Percentiles rank a stretch among this genome's conserved stretches.
These are phyloP conservation scores for Calocybe indica DNA, from an alignment of 768 basidiomycete species.

Conservation along the genomic window DNA sequence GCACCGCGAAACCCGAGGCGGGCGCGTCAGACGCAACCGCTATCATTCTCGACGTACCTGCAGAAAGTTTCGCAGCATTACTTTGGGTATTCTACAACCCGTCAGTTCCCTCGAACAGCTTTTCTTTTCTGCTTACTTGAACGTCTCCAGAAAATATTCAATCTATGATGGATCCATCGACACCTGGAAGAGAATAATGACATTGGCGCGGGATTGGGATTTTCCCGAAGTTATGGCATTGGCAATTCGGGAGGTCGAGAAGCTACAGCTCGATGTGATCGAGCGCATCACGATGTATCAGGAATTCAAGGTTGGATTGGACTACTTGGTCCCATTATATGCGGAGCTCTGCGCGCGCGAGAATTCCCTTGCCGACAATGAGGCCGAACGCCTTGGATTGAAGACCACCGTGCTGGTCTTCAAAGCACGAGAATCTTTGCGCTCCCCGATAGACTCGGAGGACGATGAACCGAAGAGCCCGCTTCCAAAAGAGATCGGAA, in stretches of 20 bases:
- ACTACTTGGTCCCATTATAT: constrained; percentile 47
- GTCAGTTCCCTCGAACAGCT: constrained; percentile 20
- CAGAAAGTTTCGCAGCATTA: constrained; percentile 36
- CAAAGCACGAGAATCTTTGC: constrained; percentile 43
- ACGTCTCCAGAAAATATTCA: constrained; percentile 41
- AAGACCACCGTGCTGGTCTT: constrained; percentile 50
- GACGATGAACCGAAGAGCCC: constrained; percentile 26
- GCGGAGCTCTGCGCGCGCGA: constrained; percentile 44
- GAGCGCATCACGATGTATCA: constrained; percentile 45
- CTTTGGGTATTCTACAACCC: constrained; percentile 55
- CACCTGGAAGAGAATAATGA: constrained; percentile 51
- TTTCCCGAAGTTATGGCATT: constrained; percentile 46
- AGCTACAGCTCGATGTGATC: constrained; percentile 21
- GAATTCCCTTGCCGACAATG: constrained; percentile 44
- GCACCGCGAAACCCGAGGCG: constrained; percentile 21
- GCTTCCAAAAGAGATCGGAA: constrained; percentile 23
- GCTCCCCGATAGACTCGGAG: constrained; percentile 20
- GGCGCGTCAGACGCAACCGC: constrained; percentile 36
- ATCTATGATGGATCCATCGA: constrained; percentile 42
- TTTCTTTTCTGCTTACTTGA: background rate
- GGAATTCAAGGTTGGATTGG: constrained; percentile 38
- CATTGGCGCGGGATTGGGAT: constrained; percentile 47
- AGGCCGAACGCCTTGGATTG: constrained; percentile 51
- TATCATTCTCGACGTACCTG: constrained; percentile 31
- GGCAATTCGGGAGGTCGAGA: constrained; percentile 35